phyloP scores from a whole-genome alignment of 2,329 filamentous ascomycete genomes.

The Tympanopsis confertula region DNA sequence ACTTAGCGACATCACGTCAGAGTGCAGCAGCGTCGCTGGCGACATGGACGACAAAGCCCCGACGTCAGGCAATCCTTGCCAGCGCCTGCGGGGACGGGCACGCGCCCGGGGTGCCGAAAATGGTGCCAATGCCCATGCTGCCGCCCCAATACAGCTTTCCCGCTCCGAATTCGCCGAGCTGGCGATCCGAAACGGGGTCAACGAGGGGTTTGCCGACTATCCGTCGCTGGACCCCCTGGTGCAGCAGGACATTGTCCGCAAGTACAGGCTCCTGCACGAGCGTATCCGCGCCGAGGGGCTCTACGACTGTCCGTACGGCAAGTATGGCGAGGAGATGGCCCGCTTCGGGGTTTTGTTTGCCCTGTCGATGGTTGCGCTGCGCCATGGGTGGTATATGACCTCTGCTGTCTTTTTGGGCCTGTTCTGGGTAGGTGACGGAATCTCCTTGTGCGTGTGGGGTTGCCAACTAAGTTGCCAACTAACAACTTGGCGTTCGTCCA shows the following conservation, averaged over 20 bases:
- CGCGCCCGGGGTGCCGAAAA: too few species aligned
- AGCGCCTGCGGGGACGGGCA: too few species aligned
- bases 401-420: slow-evolving; percentile 47
- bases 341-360: slow-evolving; percentile 40
- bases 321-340: slow-evolving; percentile 45
- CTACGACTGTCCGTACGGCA: slow-evolving; percentile 44
- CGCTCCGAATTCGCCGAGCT: slow-evolving; percentile 19
- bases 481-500: slow-evolving; percentile 13
- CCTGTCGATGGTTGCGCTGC: slow-evolving; percentile 31
- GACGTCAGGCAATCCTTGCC: too few species aligned
- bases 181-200: slow-evolving; percentile 21
- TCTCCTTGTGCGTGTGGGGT: background rate
- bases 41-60: too few species aligned
- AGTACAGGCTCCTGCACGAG: slow-evolving; percentile 45
- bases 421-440: slow-evolving; percentile 37
- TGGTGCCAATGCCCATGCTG: too few species aligned
- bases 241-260: slow-evolving; percentile 39
- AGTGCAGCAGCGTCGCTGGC: background rate
- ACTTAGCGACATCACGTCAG: background rate
- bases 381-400: slow-evolving; percentile 39
- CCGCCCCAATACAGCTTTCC: slow-evolving; percentile 2
- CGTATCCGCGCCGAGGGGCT: slow-evolving; percentile 39
- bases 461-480: background rate
- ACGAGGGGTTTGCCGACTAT: slow-evolving; percentile 23
- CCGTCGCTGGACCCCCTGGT: slow-evolving; percentile 41